Base-by-base conservation (phyloP, 768 basidiomycete genomes). In the Suillus sp. region DNA sequence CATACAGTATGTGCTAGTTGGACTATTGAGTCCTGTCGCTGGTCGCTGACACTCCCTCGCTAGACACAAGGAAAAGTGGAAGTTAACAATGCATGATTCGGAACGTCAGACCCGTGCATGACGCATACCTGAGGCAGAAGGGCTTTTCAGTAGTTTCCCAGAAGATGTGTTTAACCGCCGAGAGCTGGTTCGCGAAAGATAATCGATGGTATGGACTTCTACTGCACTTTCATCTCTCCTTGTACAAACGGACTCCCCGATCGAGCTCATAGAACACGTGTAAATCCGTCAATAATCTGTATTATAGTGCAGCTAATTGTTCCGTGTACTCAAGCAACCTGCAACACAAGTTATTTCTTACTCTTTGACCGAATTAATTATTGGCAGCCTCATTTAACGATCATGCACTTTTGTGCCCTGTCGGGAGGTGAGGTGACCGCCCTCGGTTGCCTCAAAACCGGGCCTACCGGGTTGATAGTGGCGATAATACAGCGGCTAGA, bases 31-130 rank as follows among this genome's bases (percentile, higher is more conserved):
- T 34, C 13, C 3, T 50, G 8, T 50, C 25, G 13, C 43, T 11
- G 7, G 37, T 34, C 35, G 30, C 30, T 45, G 22, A 45, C 13
- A 50, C 20, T 48, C 40, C 22, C 13, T 20, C 27, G 20, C 20
- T 30, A 81, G 78, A 30, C 78, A 75, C 56, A 76, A 77, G 66
- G 72, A 72, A 47, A 72, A 68, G 25, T 76, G 73, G 72, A 61
- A 69, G 42, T 66, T 69, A 63, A 73, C 74, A 53, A 62, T 66
- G 48, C 50, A 50, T 37, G 7, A 37, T 37, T 37, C 11, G 37
- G 3, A 37, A 37, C 11, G 1, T 37, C 37, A 2, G 11, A 13
- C 7, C 2, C 1, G 37, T 37, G 37, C 13, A 37, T 40, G 38
- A 18, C 38, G 5, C 38, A 40, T 6, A 18, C 6, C 5, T 14